Evolutionary conservation across 176 grass and related monocot genomes (phyloP), one percentile per base, ranked within the genome.

Genomic region (Paspalum vaginatum): DNA sequence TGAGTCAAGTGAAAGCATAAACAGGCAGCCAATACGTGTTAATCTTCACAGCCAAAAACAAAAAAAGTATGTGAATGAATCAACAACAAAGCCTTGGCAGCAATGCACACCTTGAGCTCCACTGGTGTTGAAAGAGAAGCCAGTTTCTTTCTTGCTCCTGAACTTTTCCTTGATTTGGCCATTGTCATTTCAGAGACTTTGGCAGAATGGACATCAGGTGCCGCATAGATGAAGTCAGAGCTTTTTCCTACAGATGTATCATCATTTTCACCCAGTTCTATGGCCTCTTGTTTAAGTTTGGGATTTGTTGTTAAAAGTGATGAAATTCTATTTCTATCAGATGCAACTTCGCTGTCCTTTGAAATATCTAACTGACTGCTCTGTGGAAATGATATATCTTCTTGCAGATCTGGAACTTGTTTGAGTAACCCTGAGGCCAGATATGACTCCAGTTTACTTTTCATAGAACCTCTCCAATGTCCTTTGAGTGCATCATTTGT

Each of bases 361-460:
- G 81, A 45, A 78, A 21, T 51, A 68, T 79, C 55, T 20, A 37
- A 62, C 20, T 83, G 45, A 56, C 9, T 75, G 49, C 24, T 87
- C 61, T 80, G 59, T 57, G 24, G n/a, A 79, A 47, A 56, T 64
- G 75, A 68, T 46, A 70, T 18, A 40, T 61, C 77, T 56, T 79
- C 75, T 49, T 59, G 68, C 54, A 79, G n/a, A 12, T 42, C 75
- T 55, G 84, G 75, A 79, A 86, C 47, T 54, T 90, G 51, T 39
- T 86, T 61, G 0, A 90, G 68, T 79, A 90, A 83, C 45, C 88
- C 88, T 48, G 88, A 87, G 26, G 84, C 39, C 56, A 90, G 68
- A 83, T 87, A 87, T 10, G 80, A 83, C 66, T 90, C 70, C 47
- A 90, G 48, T 57, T 90, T 90, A 73, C 68, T 87, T 70, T 74